Base-by-base conservation (phyloP, 2,329 filamentous ascomycete species). In the Sporothrix globosa region DNA sequence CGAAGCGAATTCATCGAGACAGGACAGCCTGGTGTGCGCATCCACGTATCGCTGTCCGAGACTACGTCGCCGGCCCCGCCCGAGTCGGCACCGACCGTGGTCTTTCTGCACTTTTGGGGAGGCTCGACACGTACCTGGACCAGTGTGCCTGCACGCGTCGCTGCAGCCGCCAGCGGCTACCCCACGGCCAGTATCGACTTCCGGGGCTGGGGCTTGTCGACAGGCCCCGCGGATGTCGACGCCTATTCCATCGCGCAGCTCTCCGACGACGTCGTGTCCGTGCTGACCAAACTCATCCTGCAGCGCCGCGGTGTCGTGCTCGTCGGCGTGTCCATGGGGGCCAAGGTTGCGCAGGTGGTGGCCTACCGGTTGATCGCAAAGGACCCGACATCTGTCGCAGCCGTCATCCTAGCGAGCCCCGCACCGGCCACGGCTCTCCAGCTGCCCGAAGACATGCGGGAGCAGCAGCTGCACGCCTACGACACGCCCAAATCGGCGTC, bases 41-140 rank as follows among this genome's bases (percentile, higher is more conserved):
- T 63, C 30, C 67, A 69, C 21, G 56, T 53, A 17, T 63, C 56
- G 4, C 19, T 69, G 4, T 53, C 67, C 3, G 67, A 53, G 21
- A 11, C 41, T 7, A 11, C 41, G 17, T n/a, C 46, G 21, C 21
- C 30, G 14, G 39, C 54, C 24, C 7, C 41, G 11, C 1, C 17
- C 46, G 67, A n/a, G 14, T 44, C 67, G 10, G 11, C 21, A 10
- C 54, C 53, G 30, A 63, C 67, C 13, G 10, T 71, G 6, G 52
- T 80, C 65, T 81, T 81, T 63, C 74, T 81, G 10, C 79, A 82
- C 70, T 80, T 79, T 75, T 81, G 78, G 78, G 79, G 79, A 19
- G 79, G 79, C 44, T 81, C 77, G 9, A 77, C 77, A 10, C 71
- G 71, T 0, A 81, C 78, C 7, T 81, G 77, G 76, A 67, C 63